Percentiles rank a stretch among this genome's conserved stretches.
Evolutionary conservation across 129 eudicot species (phyloP).

Genomic region (Centella asiatica): DNA sequence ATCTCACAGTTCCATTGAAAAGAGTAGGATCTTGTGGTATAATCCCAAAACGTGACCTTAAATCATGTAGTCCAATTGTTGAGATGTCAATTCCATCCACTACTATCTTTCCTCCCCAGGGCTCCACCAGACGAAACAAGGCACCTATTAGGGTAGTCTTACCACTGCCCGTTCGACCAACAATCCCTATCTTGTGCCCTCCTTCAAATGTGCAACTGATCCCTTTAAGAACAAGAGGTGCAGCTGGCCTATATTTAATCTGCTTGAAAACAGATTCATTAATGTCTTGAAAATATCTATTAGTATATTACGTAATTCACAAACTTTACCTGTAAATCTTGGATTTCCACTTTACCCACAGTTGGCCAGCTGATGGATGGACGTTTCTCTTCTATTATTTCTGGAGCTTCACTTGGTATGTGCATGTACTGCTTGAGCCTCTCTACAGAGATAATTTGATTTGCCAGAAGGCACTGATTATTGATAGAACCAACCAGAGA

Average conservation of each 20-base stretch:
- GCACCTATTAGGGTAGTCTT: constrained; percentile 69
- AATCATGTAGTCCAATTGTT: constrained; percentile 60
- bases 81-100: constrained; percentile 65
- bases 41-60: constrained; percentile 65
- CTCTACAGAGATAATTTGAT: constrained; percentile 83
- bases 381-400: constrained; percentile 53
- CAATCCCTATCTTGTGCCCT: constrained; percentile 68
- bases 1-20: constrained; percentile 63
- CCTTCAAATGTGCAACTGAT: constrained; percentile 67
- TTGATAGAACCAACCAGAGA: constrained; percentile 66
- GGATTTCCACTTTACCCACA: constrained; percentile 66
- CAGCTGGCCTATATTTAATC: constrained; percentile 52
- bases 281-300: not conserved
- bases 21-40: constrained; percentile 84
- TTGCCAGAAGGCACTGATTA: constrained; percentile 78
- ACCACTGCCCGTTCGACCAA: constrained; percentile 85
- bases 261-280: constrained; percentile 11
- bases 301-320: not conserved
- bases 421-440: constrained; percentile 91
- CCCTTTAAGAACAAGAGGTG: constrained; percentile 70
- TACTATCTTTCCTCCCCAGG: constrained; percentile 50
- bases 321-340: constrained; percentile 44
- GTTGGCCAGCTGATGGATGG: constrained; percentile 77
- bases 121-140: constrained; percentile 70
- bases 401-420: constrained; percentile 89